These are phyloP conservation scores for Blepharisma undulans DNA, from an alignment of 169 alveolate genomes.

Conservation along the genomic window DNA sequence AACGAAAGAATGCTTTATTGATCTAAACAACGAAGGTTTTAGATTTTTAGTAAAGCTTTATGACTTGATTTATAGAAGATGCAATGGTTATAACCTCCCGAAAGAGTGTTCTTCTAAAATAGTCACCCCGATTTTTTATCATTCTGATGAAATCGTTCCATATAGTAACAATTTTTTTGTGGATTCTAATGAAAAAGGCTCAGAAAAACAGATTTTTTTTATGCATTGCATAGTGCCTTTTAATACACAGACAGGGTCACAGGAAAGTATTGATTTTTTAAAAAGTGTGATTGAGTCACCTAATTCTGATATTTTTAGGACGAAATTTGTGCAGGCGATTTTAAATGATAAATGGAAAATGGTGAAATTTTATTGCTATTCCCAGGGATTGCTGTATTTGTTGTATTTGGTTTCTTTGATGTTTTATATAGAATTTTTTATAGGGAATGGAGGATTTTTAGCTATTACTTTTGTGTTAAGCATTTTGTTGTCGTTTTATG, in stretches of 20 bases:
- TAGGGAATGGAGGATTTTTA: neutral
- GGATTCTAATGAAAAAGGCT: neutral
- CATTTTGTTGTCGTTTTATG: neutral
- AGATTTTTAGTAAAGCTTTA: neutral
- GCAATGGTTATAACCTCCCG: neutral
- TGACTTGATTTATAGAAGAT: neutral
- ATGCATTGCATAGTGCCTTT: neutral
- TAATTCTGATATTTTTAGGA: neutral
- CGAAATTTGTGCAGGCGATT: neutral
- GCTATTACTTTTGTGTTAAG: neutral
- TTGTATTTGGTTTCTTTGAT: neutral
- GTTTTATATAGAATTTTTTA: neutral
- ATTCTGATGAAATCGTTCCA: neutral
- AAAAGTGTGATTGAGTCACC: neutral
- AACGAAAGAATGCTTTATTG: neutral
- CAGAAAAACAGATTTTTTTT: conserved; percentile 1
- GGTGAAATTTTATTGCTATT: neutral
- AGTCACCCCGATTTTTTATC: neutral
- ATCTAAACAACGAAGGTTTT: neutral
- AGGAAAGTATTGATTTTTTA: conserved; percentile 32
- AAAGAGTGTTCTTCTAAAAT: neutral
- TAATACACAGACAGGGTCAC: neutral
- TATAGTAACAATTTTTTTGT: neutral
- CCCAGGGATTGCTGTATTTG: conserved; percentile 10
- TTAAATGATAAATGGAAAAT: conserved; percentile 13